Conservation (phyloP, 2,329 filamentous ascomycete genomes). For the Aspergillus proliferans region DNA sequence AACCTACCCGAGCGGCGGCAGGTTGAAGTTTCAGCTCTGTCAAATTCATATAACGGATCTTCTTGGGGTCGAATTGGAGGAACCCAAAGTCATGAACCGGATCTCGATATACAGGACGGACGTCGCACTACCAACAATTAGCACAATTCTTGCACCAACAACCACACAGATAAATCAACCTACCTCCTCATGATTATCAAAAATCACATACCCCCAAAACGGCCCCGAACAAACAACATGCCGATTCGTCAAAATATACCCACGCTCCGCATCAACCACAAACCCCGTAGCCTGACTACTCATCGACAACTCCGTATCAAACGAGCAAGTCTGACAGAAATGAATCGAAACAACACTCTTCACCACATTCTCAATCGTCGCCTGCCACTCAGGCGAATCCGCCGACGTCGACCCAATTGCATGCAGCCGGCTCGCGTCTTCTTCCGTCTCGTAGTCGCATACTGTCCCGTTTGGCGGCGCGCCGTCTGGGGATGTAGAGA, state of each 20-base stretch:
- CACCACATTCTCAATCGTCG: conserved; percentile 88
- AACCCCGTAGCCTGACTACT: conserved; percentile 96
- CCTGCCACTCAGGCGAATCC: conserved; percentile 86
- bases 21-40: conserved; percentile 73
- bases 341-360: conserved; percentile 97
- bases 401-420: conserved; percentile 45
- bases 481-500: conserved; percentile 36
- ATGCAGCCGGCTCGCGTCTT: conserved; percentile 41
- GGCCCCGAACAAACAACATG: conserved; percentile 94
- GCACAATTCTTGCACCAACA: background rate
- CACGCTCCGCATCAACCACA: conserved; percentile 88
- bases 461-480: conserved; percentile 40
- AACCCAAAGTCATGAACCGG: conserved; percentile 98
- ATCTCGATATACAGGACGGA: conserved; percentile 93
- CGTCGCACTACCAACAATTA: conserved; percentile 63
- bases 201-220: conserved; percentile 97
- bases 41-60: conserved; percentile 95
- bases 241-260: conserved; percentile 80
- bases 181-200: conserved; percentile 91
- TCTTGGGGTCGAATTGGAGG: conserved; percentile 88
- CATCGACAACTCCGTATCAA: conserved; percentile 92
- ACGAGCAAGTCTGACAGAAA: conserved; percentile 96
- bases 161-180: conserved; percentile 8
- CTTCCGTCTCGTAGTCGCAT: conserved; percentile 41
- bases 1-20: conserved; percentile 77